A percentile compares a stretch with the other conserved stretches of the same genome.
Conservation (phyloP, 2,329 filamentous ascomycete genomes). For the Colletotrichum sublineola region DNA sequence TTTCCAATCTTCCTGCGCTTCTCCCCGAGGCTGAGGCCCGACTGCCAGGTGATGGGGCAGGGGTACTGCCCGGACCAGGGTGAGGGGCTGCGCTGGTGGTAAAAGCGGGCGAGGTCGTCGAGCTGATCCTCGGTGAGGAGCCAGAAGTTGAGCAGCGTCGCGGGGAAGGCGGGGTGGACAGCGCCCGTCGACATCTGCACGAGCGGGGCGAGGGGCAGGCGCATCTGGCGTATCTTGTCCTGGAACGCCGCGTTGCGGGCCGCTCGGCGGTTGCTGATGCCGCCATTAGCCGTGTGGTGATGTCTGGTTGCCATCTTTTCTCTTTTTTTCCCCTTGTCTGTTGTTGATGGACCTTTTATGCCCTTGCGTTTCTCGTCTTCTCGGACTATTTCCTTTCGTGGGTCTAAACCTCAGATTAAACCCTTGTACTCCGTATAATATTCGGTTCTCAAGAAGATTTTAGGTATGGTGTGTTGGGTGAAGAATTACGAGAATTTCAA, state of each 20-base stretch:
- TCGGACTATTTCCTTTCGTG: not conserved
- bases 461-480: not conserved
- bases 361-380: not conserved
- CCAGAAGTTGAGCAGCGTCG: slow-evolving; percentile 78
- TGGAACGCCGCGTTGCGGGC: slow-evolving; percentile 65
- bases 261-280: slow-evolving; percentile 54
- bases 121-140: slow-evolving; percentile 79
- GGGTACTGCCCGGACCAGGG: slow-evolving; percentile 73
- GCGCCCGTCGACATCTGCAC: slow-evolving; percentile 72
- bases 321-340: slow-evolving; percentile 20
- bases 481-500: not conserved
- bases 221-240: slow-evolving; percentile 75
- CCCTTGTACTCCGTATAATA: not conserved
- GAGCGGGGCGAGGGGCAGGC: slow-evolving; percentile 74
- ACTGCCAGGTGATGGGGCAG: slow-evolving; percentile 74
- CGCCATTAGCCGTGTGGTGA: slow-evolving; percentile 38
- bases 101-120: slow-evolving; percentile 78
- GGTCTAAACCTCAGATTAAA: not conserved
- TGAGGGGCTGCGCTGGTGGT: slow-evolving; percentile 75
- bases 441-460: not conserved
- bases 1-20: slow-evolving; percentile 80
- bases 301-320: slow-evolving; percentile 39
- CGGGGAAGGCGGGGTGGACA: slow-evolving; percentile 75
- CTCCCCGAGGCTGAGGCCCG: slow-evolving; percentile 68
- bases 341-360: not conserved